Base-by-base conservation (phyloP, 495 filamentous ascomycete species). In the Penicillium nucicola region DNA sequence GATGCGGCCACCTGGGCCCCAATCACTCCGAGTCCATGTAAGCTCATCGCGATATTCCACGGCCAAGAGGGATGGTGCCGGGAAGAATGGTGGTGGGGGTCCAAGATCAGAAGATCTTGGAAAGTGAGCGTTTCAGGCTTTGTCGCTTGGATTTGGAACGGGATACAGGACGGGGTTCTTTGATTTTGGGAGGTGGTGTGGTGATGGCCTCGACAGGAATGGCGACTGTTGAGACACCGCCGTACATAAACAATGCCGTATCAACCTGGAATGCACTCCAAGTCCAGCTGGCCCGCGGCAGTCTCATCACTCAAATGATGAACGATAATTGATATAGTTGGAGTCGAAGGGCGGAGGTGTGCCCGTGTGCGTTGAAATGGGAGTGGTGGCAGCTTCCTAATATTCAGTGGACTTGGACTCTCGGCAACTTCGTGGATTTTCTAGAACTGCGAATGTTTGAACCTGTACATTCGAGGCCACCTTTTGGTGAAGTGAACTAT, bases 11-110 rank as follows among this genome's bases (percentile, higher is more conserved):
- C 62, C 49, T 65, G 62, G 39, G 62, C 62, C 53, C 62, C 62
- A 51, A 65, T 65, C 36, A 65, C 62, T n/a, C 62, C 62, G 19
- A 65, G 60, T 18, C 62, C 62, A 49, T 65, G 62, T 36, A 65
- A 48, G 53, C 60, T 63, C 62, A 65, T 65, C 8, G 43, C 36
- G 53, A 28, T 23, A 25, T 17, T 18, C 7, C 30, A 33, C 23
- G 18, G 18, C 7, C 30, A 35, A 7, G 30, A 6, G n/a, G 45
- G 4, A 22, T 22, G 20, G 5, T 22, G 20, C 20, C 20, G 20
- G 37, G 37, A 28, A 23, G 19, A 43, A 28, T 11, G 18, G 12
- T 30, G 40, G 12, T 3, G 37, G 23, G 28, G 7, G 14, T 34
- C n/a, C 34, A 28, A 18, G 25, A 28, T 60, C 50, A 54, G 18